A percentile compares a stretch with the other conserved stretches of the same genome.
These are phyloP conservation scores for Pulveroboletus sp. DNA, from an alignment of 768 basidiomycete species.

Conservation along the genomic window DNA sequence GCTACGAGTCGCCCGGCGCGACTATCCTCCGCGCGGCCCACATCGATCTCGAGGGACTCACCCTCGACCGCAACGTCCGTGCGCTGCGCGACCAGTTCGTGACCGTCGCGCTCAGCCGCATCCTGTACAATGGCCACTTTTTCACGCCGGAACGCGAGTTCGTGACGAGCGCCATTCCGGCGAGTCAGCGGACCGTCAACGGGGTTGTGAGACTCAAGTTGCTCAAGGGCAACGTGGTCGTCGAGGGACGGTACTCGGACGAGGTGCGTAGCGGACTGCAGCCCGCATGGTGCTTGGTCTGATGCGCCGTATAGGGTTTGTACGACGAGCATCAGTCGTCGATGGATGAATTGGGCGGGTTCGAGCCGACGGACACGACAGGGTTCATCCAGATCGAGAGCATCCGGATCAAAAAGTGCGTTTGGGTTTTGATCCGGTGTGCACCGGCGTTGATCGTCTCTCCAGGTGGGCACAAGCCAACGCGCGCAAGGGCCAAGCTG, in stretches of 20 bases:
- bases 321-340: slow-evolving; percentile 95
- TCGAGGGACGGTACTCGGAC: slow-evolving; percentile 87
- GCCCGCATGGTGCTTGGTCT: background rate
- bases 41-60: slow-evolving; percentile 95
- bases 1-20: slow-evolving; percentile 97
- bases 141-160: slow-evolving; percentile 99
- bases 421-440: slow-evolving; percentile 6
- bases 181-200: slow-evolving; percentile 95
- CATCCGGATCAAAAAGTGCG: slow-evolving; percentile 96
- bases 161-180: slow-evolving; percentile 83
- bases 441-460: background rate
- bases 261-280: slow-evolving; percentile 43
- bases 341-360: slow-evolving; percentile 99
- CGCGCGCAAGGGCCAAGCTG: slow-evolving; percentile 78
- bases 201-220: slow-evolving; percentile 87
- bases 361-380: slow-evolving; percentile 92
- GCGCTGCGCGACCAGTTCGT: slow-evolving; percentile 93
- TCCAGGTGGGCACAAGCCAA: slow-evolving; percentile 85
- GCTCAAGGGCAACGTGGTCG: slow-evolving; percentile 94
- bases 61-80: slow-evolving; percentile 96
- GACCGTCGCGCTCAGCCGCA: slow-evolving; percentile 83
- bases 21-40: slow-evolving; percentile 95
- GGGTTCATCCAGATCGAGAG: slow-evolving; percentile 98
- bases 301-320: slow-evolving; percentile 56
- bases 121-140: slow-evolving; percentile 98